Evolutionary conservation across 2,329 filamentous ascomycete genomes (phyloP), one percentile per base, ranked within the genome.

Genomic region (Lachnellula hyalina): DNA sequence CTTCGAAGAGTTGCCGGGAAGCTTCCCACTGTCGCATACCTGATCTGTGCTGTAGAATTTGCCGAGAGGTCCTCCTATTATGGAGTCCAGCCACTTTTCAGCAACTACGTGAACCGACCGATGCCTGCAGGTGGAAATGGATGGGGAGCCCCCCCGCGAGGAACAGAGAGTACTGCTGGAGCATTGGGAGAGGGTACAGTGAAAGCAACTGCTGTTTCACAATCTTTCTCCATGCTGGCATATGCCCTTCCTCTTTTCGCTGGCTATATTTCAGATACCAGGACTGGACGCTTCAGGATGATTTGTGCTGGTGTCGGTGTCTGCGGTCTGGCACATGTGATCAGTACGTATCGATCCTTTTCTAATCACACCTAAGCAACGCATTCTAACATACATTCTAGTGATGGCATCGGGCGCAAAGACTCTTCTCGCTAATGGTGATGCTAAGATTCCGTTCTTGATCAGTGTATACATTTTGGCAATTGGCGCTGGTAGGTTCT

Each of bases 51-150:
- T 58, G 81, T 87, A 58, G 87, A 91, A 72, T 74, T 90, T 55
- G 87, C 84, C 73, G 87, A 90, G 73, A 84, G 87, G 47, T 89
- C 89, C 72, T 86, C 84, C 17, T 90, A 89, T 79, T 90, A 90
- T 67, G 87, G 87, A 51, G 84, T 83, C 3, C 79, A 81, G 45
- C 78, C 75, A 1, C 71, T 68, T 5, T 83, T 84, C 65, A 75
- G 74, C 60, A 87, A 87, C 67, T 87, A 79, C 61, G 77, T 87
- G 64, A 79, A 86, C 61, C 78, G 79, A 14, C 77, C 80, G 3
- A 66, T 87, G 2, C 84, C 84, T 0, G 57, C 67, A 1, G 75
- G 73, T 32, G 71, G 70, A 6, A 73, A 73, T 61, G 71, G 71
- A 19, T 57, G 55, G 14, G 66, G 66, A n/a, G 69, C 74, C 15